Conservation (phyloP, 2,329 filamentous ascomycete genomes). For the Nothophoma quercina region DNA sequence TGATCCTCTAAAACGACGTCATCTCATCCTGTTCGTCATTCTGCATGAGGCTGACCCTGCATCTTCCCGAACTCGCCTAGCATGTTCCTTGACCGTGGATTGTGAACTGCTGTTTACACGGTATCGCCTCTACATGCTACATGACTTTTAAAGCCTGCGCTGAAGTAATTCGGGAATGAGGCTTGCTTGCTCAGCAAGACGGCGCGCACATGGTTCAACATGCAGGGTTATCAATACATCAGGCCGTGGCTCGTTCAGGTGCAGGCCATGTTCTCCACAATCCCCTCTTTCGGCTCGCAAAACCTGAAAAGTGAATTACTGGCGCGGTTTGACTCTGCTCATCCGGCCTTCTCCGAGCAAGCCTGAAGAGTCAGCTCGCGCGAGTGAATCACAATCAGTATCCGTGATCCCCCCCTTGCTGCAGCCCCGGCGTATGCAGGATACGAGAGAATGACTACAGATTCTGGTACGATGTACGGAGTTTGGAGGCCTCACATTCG, state of each 20-base stretch:
- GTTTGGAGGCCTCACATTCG: neutral
- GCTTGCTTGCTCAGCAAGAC: neutral
- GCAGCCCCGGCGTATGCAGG: neutral
- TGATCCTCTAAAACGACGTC: constrained; percentile 34
- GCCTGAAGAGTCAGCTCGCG: neutral
- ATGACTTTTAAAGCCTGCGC: neutral
- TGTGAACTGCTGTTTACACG: neutral
- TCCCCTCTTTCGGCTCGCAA: constrained; percentile 20
- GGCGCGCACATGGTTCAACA: neutral
- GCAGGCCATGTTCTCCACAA: constrained; percentile 11
- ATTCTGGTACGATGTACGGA: neutral
- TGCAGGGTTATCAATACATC: neutral
- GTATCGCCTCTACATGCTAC: neutral
- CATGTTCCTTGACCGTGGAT: neutral
- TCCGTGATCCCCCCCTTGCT: neutral
- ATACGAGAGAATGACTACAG: neutral
- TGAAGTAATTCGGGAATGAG: neutral
- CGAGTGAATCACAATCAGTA: neutral
- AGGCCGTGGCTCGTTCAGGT: neutral
- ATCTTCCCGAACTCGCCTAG: constrained; percentile 9
- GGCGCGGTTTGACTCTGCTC: constrained; percentile 21
- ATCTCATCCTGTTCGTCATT: constrained; percentile 37
- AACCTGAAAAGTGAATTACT: constrained; percentile 23
- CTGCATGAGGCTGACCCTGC: constrained; percentile 36
- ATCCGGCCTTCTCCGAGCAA: constrained; percentile 31